Conservation (phyloP, 495 filamentous ascomycete species). For the Hypomontagnella monticulosa region DNA sequence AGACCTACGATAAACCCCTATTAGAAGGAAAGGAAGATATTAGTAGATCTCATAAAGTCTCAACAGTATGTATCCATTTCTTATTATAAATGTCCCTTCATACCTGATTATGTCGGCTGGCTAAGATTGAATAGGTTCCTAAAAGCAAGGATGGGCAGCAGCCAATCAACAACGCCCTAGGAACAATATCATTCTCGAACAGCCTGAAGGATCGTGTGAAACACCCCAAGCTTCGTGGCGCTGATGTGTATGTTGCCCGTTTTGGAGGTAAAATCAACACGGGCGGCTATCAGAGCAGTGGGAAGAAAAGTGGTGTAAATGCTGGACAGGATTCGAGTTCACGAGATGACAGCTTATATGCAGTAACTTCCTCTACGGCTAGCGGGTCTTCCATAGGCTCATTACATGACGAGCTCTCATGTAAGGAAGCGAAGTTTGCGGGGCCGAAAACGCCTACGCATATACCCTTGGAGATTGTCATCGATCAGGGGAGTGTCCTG, state of each 20-base stretch:
- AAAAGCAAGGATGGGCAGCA: no score
- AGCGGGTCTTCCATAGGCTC: neutral
- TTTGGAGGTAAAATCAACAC: neutral
- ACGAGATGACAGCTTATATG: neutral
- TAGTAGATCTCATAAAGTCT: no score
- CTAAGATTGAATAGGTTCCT: no score
- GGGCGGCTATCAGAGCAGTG: neutral
- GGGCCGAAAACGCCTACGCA: neutral
- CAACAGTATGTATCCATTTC: no score
- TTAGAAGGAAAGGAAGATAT: no score
- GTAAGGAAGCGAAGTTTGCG: neutral
- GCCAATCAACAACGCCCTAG: neutral
- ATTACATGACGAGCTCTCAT: neutral
- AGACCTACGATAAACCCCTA: no score
- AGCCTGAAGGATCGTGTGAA: neutral
- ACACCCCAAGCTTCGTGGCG: neutral
- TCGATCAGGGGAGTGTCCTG: neutral
- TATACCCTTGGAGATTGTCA: neutral
- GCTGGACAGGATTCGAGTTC: neutral
- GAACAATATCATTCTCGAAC: neutral
- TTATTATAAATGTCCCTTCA: no score
- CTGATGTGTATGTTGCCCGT: slow-evolving; percentile 3
- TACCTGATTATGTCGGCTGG: no score
- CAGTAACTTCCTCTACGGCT: neutral
- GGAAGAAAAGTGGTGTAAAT: neutral